These are phyloP conservation scores for Poa annua DNA, from an alignment of 176 grass and related monocot species.

Conservation along the genomic window DNA sequence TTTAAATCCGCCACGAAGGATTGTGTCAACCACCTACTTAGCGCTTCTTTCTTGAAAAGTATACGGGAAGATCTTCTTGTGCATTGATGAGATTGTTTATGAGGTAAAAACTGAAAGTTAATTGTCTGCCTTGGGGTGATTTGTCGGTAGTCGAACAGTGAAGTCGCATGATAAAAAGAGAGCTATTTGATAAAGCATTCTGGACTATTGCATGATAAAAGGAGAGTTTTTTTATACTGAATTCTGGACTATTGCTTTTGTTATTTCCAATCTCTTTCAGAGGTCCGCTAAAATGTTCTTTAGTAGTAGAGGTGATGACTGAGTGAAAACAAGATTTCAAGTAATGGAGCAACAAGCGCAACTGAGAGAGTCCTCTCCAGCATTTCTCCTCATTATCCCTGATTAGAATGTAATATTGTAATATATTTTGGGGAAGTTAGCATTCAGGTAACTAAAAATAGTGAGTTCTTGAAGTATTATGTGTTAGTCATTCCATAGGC, in stretches of 20 bases:
- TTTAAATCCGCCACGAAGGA: not conserved
- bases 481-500: too few relatives aligned
- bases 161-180: not conserved
- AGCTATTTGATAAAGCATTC: not conserved
- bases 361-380: too few relatives aligned
- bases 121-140: not conserved
- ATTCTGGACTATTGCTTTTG: not conserved
- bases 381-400: too few relatives aligned
- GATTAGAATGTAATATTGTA: too few relatives aligned
- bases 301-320: too few relatives aligned
- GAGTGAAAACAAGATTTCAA: too few relatives aligned
- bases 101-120: not conserved
- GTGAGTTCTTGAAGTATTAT: too few relatives aligned
- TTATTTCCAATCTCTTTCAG: not conserved
- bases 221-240: too few relatives aligned
- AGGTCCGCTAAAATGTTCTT: not conserved
- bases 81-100: not conserved
- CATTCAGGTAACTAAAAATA: too few relatives aligned
- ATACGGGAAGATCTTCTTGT: not conserved
- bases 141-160: not conserved
- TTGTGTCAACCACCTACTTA: not conserved
- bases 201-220: too few relatives aligned
- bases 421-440: too few relatives aligned
- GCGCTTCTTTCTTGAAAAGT: not conserved
- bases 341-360: too few relatives aligned